Evolutionary conservation across 2,329 filamentous ascomycete genomes (phyloP).

Genomic region (Fusarium sp.): DNA sequence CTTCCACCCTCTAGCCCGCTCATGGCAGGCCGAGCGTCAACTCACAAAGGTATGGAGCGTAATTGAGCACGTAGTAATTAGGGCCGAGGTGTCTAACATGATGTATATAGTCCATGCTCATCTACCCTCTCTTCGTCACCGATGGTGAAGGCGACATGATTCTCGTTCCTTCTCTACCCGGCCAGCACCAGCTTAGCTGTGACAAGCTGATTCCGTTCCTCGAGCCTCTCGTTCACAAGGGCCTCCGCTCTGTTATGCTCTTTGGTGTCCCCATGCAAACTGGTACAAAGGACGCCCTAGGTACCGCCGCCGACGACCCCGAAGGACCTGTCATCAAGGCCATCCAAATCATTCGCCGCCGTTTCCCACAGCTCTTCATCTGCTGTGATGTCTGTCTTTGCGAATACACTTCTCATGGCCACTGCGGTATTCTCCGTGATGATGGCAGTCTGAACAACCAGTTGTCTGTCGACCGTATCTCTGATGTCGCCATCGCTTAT

Average conservation of each 20-base stretch:
- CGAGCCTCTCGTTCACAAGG: constrained; percentile 85
- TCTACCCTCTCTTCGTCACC: constrained; percentile 96
- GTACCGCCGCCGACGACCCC: constrained; percentile 91
- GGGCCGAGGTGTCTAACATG: constrained; percentile 19
- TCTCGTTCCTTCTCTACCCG: constrained; percentile 87
- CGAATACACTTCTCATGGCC: constrained; percentile 97
- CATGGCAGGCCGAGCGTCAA: constrained; percentile 86
- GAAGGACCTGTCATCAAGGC: constrained; percentile 88
- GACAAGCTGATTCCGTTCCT: constrained; percentile 88
- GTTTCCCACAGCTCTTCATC: constrained; percentile 91
- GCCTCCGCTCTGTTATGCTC: constrained; percentile 89
- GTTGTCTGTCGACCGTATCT: constrained; percentile 91
- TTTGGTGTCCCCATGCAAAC: constrained; percentile 91
- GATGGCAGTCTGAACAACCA: constrained; percentile 94
- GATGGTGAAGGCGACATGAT: constrained; percentile 93
- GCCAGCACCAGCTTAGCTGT: constrained; percentile 86
- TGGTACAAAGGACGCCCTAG: constrained; percentile 86
- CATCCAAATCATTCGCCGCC: constrained; percentile 82
- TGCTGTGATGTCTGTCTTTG: constrained; percentile 94
- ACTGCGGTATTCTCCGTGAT: constrained; percentile 94
- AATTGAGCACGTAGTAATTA: not conserved
- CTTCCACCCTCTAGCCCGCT: constrained; percentile 78
- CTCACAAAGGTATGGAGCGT: constrained; percentile 74
- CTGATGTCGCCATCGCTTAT: constrained; percentile 96
- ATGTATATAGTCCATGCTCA: constrained; percentile 84